Evolutionary conservation across 768 basidiomycete genomes (phyloP).

Genomic region (Russula vinacea): DNA sequence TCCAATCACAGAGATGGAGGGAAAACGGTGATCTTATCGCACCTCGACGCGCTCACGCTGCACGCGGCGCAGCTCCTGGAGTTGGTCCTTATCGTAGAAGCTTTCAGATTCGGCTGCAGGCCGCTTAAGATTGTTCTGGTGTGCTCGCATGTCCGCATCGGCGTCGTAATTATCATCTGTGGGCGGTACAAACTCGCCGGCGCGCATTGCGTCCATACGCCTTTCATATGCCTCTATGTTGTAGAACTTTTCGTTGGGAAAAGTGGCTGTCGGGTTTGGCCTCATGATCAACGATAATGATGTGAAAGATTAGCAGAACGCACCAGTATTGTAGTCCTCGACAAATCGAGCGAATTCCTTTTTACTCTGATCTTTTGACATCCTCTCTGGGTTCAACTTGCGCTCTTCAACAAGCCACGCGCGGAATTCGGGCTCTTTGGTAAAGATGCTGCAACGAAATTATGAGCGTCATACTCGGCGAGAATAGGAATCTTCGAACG

Average conservation of each 20-base stretch:
- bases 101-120: conserved; percentile 62
- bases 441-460: conserved; percentile 59
- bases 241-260: conserved; percentile 95
- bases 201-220: conserved; percentile 78
- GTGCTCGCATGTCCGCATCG: conserved; percentile 77
- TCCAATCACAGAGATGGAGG: background rate
- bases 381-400: conserved; percentile 84
- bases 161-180: conserved; percentile 74
- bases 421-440: conserved; percentile 81
- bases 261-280: conserved; percentile 57
- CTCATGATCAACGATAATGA: conserved; percentile 5
- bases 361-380: conserved; percentile 79
- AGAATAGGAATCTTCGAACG: conserved; percentile 33
- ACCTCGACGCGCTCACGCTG: conserved; percentile 86
- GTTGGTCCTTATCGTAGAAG: conserved; percentile 73
- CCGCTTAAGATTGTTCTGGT: conserved; percentile 68
- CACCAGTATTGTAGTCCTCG: conserved; percentile 82
- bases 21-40: conserved; percentile 28
- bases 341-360: conserved; percentile 82
- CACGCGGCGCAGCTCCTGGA: conserved; percentile 75
- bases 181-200: conserved; percentile 79
- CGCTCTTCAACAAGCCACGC: conserved; percentile 93
- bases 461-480: conserved; percentile 2
- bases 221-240: conserved; percentile 81
- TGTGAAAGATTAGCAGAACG: conserved; percentile 24